A percentile compares a stretch with the other conserved stretches of the same genome.
Conservation (phyloP, 2,329 filamentous ascomycete species). For the Aspergillus aculeatinus region DNA sequence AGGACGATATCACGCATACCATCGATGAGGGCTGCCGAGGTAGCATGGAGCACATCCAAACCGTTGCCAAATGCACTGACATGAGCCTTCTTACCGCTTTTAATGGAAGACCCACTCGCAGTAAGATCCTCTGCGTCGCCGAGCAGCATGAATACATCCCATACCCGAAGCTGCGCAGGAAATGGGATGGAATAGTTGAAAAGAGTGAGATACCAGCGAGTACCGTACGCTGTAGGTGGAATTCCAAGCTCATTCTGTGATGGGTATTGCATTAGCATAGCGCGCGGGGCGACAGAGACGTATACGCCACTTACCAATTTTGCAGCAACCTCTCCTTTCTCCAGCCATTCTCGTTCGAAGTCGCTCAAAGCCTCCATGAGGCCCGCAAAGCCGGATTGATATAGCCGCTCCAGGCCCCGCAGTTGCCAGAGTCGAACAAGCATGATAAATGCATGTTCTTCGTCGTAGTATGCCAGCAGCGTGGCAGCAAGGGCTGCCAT, state of each 20-base stretch:
- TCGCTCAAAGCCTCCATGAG: slow-evolving; percentile 82
- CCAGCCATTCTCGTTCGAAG: slow-evolving; percentile 82
- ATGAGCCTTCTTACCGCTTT: slow-evolving; percentile 20
- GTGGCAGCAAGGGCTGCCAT: slow-evolving; percentile 95
- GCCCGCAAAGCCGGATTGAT: slow-evolving; percentile 78
- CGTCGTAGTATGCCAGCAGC: slow-evolving; percentile 92
- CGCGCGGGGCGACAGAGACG: not conserved
- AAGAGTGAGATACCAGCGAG: slow-evolving; percentile 92
- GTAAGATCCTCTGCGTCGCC: slow-evolving; percentile 65
- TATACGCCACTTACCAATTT: slow-evolving; percentile 61
- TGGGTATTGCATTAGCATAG: not conserved
- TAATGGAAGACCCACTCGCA: slow-evolving; percentile 17
- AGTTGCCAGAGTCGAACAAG: slow-evolving; percentile 90
- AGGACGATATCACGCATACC: slow-evolving; percentile 84
- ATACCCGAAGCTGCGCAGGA: slow-evolving; percentile 86
- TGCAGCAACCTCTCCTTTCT: slow-evolving; percentile 70
- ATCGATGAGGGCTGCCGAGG: slow-evolving; percentile 84
- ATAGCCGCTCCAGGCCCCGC: slow-evolving; percentile 80
- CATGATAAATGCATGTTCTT: slow-evolving; percentile 94
- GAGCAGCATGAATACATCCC: slow-evolving; percentile 96
- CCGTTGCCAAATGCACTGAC: slow-evolving; percentile 57
- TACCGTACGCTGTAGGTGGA: slow-evolving; percentile 88
- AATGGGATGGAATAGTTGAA: slow-evolving; percentile 98
- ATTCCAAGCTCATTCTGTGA: slow-evolving; percentile 67
- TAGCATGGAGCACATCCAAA: slow-evolving; percentile 85